Evolutionary conservation across 1,284 basidiomycete genomes (phyloP).

Genomic region (Moniliophthora roreri): DNA sequence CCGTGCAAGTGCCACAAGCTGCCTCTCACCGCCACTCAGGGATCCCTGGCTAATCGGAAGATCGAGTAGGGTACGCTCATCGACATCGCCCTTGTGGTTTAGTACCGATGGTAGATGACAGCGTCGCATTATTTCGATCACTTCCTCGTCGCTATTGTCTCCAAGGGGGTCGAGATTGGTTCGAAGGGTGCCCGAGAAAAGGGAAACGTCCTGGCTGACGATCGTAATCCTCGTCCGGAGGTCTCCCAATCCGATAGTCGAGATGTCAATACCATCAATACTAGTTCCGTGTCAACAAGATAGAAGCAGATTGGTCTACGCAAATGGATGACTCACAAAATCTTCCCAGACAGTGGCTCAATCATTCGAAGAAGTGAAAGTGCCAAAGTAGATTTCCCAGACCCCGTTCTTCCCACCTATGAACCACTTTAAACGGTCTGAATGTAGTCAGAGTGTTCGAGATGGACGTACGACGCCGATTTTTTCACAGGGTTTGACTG

Average conservation of each 20-base stretch:
- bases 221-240: constrained; percentile 71
- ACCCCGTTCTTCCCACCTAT: constrained; percentile 67
- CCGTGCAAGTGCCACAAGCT: constrained; percentile 74
- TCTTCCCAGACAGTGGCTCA: constrained; percentile 71
- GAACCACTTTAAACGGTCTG: neutral
- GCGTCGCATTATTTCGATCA: constrained; percentile 62
- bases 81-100: constrained; percentile 29
- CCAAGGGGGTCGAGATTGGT: constrained; percentile 78
- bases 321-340: constrained; percentile 46
- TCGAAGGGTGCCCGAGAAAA: constrained; percentile 84
- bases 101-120: constrained; percentile 57
- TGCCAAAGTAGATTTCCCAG: constrained; percentile 75
- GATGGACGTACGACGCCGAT: constrained; percentile 60
- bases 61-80: constrained; percentile 47
- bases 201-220: constrained; percentile 80
- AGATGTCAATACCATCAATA: constrained; percentile 84
- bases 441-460: neutral
- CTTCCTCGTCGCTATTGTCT: constrained; percentile 61
- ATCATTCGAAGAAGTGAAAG: constrained; percentile 79
- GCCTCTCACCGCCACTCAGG: constrained; percentile 78
- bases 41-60: constrained; percentile 70
- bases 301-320: constrained; percentile 1
- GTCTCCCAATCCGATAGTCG: constrained; percentile 81
- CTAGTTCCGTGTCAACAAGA: constrained; percentile 32
- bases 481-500: constrained; percentile 72